Evolutionary conservation across 345 rosid species (phyloP).

Genomic region (Syzygium oleosum): DNA sequence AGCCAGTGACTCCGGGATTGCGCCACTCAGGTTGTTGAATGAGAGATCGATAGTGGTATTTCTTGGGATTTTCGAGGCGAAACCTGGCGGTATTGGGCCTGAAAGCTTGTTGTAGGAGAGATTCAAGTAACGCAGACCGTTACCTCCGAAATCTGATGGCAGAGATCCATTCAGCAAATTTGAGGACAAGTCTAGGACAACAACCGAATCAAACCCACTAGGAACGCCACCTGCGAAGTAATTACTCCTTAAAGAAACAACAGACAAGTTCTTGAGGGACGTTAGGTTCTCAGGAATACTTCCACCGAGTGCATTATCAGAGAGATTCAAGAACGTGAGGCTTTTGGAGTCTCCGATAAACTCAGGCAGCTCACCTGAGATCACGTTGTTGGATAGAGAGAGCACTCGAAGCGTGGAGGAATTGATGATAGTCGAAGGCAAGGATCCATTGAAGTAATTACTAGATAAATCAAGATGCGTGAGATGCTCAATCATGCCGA

Average conservation of each 20-base stretch:
- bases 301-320: constrained; percentile 71
- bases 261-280: constrained; percentile 43
- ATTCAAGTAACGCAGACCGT: constrained; percentile 45
- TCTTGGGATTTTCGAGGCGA: constrained; percentile 43
- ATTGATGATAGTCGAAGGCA: constrained; percentile 5
- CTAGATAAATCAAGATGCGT: constrained; percentile 7
- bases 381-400: constrained; percentile 9
- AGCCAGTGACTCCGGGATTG: constrained; percentile 53
- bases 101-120: constrained; percentile 67
- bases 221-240: constrained; percentile 56
- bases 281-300: constrained; percentile 40
- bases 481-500: constrained; percentile 7
- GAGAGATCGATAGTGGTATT: constrained; percentile 67
- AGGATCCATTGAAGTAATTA: constrained; percentile 9
- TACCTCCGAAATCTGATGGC: constrained; percentile 53
- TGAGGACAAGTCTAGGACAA: constrained; percentile 69
- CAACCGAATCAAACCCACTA: constrained; percentile 38
- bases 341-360: constrained; percentile 24
- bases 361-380: constrained; percentile 43
- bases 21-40: constrained; percentile 77
- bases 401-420: constrained; percentile 7
- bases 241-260: constrained; percentile 54
- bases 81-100: constrained; percentile 46
- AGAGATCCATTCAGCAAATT: constrained; percentile 67
- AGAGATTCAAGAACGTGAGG: constrained; percentile 58